Evolutionary conservation across 2,329 filamentous ascomycete species (phyloP).

Genomic region (Aspergillus hiratsukae): DNA sequence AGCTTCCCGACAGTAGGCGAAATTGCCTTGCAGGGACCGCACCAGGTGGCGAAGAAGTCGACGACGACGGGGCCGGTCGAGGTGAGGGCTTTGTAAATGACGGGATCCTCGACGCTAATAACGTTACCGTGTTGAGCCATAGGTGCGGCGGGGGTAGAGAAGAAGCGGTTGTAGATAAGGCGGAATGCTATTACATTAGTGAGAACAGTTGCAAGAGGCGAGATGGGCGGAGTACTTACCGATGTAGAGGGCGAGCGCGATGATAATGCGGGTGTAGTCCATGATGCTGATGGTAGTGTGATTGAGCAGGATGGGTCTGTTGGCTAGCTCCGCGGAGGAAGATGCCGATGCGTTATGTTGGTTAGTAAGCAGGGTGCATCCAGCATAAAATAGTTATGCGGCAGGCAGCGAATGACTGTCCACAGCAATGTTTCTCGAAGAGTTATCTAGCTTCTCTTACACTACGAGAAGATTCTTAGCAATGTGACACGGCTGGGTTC

Average conservation of each 20-base stretch:
- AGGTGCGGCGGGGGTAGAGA: conserved; percentile 14
- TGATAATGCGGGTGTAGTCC: conserved; percentile 10
- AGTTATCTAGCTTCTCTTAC: no score
- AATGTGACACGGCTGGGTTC: neutral
- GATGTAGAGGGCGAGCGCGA: conserved; percentile 12
- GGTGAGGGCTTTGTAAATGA: conserved; percentile 53
- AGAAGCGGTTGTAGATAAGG: conserved; percentile 10
- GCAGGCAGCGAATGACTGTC: no score
- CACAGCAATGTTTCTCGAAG: no score
- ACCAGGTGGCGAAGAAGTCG: conserved; percentile 55
- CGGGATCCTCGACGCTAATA: conserved; percentile 38
- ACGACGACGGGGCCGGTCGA: conserved; percentile 50
- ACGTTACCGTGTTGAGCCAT: conserved; percentile 36
- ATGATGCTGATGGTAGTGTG: neutral
- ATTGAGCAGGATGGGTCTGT: neutral
- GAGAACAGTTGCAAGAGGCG: neutral
- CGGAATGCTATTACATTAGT: conserved; percentile 9
- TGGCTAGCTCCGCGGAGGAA: neutral
- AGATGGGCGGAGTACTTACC: neutral
- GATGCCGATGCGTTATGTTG: neutral
- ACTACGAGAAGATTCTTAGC: neutral
- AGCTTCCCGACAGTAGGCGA: conserved; percentile 50
- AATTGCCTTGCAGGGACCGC: conserved; percentile 54
- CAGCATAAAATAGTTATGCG: neutral
- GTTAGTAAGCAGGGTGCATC: neutral